phyloP scores from a whole-genome alignment of 2,329 filamentous ascomycete species.

The Septoria petroselini region DNA sequence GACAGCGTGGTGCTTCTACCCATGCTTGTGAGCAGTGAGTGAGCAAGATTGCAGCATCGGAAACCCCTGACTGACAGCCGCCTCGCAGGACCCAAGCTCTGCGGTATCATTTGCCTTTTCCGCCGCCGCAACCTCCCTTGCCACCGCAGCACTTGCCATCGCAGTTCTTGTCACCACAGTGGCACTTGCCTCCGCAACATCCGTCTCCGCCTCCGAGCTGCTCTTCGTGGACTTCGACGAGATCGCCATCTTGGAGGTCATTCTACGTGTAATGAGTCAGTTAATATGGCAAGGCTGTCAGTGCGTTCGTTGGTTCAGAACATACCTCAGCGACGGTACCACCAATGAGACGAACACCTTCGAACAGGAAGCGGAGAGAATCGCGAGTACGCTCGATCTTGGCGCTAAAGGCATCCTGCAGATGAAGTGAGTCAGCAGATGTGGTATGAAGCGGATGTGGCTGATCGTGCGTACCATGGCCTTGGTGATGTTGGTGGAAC shows the following conservation, averaged over 20 bases:
- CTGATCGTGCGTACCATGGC: slow-evolving; percentile 22
- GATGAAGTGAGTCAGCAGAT: not conserved
- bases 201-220: slow-evolving; percentile 24
- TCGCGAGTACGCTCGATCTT: slow-evolving; percentile 15
- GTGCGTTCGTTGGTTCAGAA: not conserved
- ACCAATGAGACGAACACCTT: slow-evolving; percentile 25
- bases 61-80: not conserved
- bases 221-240: slow-evolving; percentile 28
- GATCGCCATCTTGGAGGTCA: slow-evolving; percentile 28
- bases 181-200: slow-evolving; percentile 3
- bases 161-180: slow-evolving; percentile 9
- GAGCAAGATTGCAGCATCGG: too few relatives aligned
- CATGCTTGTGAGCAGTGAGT: too few relatives aligned
- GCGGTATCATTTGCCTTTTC: not conserved
- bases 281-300: not conserved
- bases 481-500: slow-evolving; percentile 27
- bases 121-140: slow-evolving; percentile 4
- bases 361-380: slow-evolving; percentile 27
- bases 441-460: not conserved
- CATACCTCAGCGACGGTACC: slow-evolving; percentile 27
- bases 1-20: too few relatives aligned
- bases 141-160: slow-evolving; percentile 12
- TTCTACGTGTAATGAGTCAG: slow-evolving; percentile 14
- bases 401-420: slow-evolving; percentile 19
- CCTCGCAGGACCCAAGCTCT: not conserved